Conservation (phyloP, 345 rosid genomes). For the Brassica rapa region DNA sequence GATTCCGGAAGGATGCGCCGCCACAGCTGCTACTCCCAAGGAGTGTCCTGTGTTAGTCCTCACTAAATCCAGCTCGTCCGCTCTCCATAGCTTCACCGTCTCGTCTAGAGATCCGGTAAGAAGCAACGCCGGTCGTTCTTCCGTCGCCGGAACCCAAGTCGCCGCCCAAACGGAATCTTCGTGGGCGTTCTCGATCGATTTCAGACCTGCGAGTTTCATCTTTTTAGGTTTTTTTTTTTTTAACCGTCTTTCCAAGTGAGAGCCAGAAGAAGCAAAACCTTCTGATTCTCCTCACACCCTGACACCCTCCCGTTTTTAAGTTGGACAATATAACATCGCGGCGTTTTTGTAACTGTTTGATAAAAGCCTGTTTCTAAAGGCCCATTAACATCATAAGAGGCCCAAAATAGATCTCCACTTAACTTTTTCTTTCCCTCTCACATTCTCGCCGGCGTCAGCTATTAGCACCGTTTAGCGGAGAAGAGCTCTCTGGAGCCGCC, state of each 20-base stretch:
- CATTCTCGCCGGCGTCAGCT: constrained; percentile 37
- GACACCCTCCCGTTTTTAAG: constrained; percentile 10
- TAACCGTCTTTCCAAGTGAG: constrained; percentile 17
- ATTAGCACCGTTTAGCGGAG: constrained; percentile 22
- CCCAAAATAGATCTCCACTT: constrained; percentile 14
- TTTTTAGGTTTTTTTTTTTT: not conserved
- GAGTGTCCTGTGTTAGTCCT: constrained; percentile 90
- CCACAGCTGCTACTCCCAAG: constrained; percentile 90
- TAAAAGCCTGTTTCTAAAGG: not conserved
- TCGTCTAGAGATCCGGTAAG: constrained; percentile 93
- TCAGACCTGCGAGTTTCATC: constrained; percentile 92
- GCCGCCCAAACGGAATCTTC: constrained; percentile 95
- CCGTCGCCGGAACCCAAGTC: constrained; percentile 84
- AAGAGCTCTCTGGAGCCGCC: constrained; percentile 24
- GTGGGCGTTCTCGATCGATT: constrained; percentile 79
- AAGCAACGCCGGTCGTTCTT: constrained; percentile 63
- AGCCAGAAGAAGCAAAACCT: not conserved
- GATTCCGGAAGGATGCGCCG: constrained; percentile 93
- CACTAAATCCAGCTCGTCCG: constrained; percentile 77
- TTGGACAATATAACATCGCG: constrained; percentile 15
- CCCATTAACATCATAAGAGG: constrained; percentile 17
- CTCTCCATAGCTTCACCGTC: constrained; percentile 82
- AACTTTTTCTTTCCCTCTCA: not conserved
- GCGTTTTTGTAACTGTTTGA: not conserved
- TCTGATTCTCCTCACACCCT: not conserved